Conservation (phyloP, 805 yeast species). For the Yarrowia porcina region DNA sequence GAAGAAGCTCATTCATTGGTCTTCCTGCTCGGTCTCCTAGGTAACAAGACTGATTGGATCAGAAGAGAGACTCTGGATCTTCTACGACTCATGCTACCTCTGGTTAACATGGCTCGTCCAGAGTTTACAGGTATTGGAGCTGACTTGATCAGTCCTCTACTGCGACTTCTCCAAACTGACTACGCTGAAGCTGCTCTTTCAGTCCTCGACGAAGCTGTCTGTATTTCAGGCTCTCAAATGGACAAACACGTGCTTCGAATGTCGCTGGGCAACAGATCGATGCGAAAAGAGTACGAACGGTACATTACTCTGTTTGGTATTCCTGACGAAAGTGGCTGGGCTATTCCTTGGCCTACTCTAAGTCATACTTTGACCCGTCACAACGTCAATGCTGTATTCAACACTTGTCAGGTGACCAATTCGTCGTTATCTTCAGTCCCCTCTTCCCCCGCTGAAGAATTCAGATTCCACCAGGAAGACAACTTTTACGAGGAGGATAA, state of each 20-base stretch:
- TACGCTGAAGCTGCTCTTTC: slow-evolving; percentile 85
- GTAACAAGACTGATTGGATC: slow-evolving; percentile 76
- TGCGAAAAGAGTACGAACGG: slow-evolving; percentile 76
- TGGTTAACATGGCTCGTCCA: slow-evolving; percentile 68
- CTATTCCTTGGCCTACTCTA: slow-evolving; percentile 91
- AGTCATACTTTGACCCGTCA: slow-evolving; percentile 85
- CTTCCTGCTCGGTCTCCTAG: slow-evolving; percentile 70
- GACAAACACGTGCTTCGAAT: slow-evolving; percentile 90
- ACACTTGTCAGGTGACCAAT: slow-evolving; percentile 59
- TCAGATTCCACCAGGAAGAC: slow-evolving; percentile 60
- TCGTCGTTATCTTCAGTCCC: slow-evolving; percentile 17
- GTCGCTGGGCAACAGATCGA: slow-evolving; percentile 78
- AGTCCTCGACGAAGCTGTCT: slow-evolving; percentile 79
- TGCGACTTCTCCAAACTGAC: slow-evolving; percentile 75
- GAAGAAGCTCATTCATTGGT: slow-evolving; percentile 73
- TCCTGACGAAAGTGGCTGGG: slow-evolving; percentile 96
- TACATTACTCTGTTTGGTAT: slow-evolving; percentile 90
- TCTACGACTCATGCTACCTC: slow-evolving; percentile 69
- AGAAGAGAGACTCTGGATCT: slow-evolving; percentile 75
- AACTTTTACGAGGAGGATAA: slow-evolving; percentile 41
- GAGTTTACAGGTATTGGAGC: slow-evolving; percentile 92
- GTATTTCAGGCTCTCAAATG: slow-evolving; percentile 84
- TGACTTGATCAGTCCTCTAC: slow-evolving; percentile 84
- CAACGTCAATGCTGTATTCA: slow-evolving; percentile 92
- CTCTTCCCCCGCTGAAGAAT: slow-evolving; percentile 28